phyloP scores from a whole-genome alignment of 2,329 filamentous ascomycete genomes.

The Tolypocladium ovalisporum region DNA sequence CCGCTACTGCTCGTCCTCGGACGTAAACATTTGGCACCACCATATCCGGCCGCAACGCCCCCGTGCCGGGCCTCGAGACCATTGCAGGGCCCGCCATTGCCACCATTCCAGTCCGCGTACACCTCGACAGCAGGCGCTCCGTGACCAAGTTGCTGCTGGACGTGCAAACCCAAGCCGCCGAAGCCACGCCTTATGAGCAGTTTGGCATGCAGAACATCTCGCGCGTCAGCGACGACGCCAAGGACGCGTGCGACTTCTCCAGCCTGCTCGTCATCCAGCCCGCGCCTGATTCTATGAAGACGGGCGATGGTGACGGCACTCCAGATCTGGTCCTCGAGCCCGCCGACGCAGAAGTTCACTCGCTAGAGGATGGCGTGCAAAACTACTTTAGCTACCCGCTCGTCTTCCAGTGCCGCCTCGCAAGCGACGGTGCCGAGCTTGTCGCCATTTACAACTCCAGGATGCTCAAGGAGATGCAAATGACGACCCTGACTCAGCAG shows the following conservation, averaged over 20 bases:
- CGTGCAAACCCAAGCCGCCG: slow-evolving; percentile 1
- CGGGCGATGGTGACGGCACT: no score
- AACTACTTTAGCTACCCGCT: slow-evolving; percentile 1
- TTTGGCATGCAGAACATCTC: slow-evolving; percentile 10
- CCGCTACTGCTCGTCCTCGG: slow-evolving; percentile 7
- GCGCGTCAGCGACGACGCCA: slow-evolving; percentile 5
- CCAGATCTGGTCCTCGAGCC: neutral
- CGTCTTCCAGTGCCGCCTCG: neutral
- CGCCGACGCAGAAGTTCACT: neutral
- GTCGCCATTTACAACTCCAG: neutral
- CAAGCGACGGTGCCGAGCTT: neutral
- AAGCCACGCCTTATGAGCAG: slow-evolving; percentile 8
- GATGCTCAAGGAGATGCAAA: neutral
- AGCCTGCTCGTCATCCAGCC: slow-evolving; percentile 16
- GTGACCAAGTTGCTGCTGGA: slow-evolving; percentile 8
- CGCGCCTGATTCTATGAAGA: neutral
- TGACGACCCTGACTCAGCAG: neutral
- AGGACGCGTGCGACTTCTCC: slow-evolving; percentile 13
- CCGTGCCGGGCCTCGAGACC: slow-evolving; percentile 15
- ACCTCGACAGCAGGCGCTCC: slow-evolving; percentile 2
- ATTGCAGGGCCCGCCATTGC: slow-evolving; percentile 16
- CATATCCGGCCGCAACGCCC: slow-evolving; percentile 16
- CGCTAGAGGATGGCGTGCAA: neutral
- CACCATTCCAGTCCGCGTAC: slow-evolving; percentile 16
- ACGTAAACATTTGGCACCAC: slow-evolving; percentile 16